Conservation (phyloP, 2,329 filamentous ascomycete genomes). For the Pseudodiploospora longispora region DNA sequence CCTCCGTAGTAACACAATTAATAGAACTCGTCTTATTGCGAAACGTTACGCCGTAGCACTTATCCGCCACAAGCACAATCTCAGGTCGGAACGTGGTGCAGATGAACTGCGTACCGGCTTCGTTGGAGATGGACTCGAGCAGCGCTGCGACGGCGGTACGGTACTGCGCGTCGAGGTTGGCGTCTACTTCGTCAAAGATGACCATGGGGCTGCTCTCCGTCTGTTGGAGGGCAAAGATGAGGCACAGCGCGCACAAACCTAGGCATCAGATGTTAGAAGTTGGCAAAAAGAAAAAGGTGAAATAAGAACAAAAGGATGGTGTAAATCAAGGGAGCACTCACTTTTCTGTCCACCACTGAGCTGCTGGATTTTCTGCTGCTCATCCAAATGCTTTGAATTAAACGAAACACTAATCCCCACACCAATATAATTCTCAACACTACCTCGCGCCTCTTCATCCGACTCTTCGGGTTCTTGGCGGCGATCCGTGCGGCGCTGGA, state of each 20-base stretch:
- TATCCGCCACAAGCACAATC: slow-evolving; percentile 90
- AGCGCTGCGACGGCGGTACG: slow-evolving; percentile 90
- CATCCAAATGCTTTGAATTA: slow-evolving; percentile 91
- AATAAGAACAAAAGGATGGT: background rate
- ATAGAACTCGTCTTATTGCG: slow-evolving; percentile 91
- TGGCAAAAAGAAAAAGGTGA: background rate
- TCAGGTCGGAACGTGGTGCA: slow-evolving; percentile 98
- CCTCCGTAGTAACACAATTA: slow-evolving; percentile 78
- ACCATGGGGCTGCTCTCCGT: slow-evolving; percentile 98
- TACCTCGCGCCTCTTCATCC: slow-evolving; percentile 58
- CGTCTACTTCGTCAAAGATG: slow-evolving; percentile 98
- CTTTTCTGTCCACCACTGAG: slow-evolving; percentile 96
- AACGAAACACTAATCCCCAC: slow-evolving; percentile 97
- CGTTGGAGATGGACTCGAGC: slow-evolving; percentile 67
- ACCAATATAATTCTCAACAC: slow-evolving; percentile 90
- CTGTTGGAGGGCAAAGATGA: slow-evolving; percentile 98
- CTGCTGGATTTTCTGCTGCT: slow-evolving; percentile 96
- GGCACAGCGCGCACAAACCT: slow-evolving; percentile 91
- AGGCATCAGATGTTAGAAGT: slow-evolving; percentile 12
- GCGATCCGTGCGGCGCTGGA: slow-evolving; percentile 80
- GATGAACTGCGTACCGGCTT: slow-evolving; percentile 74
- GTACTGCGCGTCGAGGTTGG: slow-evolving; percentile 96
- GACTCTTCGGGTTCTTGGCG: slow-evolving; percentile 53
- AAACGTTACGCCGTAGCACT: slow-evolving; percentile 95
- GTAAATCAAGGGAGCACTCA: slow-evolving; percentile 35